These are phyloP conservation scores for Torulaspora pretoriensis DNA, from an alignment of 1,139 yeast genomes.

Conservation along the genomic window DNA sequence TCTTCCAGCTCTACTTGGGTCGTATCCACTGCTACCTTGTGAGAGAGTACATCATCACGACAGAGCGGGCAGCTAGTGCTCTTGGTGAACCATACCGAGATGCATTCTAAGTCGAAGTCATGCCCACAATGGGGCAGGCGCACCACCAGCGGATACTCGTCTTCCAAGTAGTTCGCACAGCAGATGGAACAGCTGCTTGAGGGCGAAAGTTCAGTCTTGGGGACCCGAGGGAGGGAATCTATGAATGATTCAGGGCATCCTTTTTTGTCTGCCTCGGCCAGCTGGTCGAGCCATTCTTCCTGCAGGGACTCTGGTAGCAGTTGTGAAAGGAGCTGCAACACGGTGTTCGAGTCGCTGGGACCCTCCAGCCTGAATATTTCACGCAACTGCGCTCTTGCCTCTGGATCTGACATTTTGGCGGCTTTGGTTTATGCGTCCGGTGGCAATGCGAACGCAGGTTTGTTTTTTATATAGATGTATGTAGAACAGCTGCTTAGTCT, in stretches of 20 bases:
- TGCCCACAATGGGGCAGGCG: conserved; percentile 73
- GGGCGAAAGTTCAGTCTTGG: conserved; percentile 46
- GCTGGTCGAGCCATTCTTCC: conserved; percentile 27
- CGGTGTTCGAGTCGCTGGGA: conserved; percentile 17
- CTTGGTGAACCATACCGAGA: conserved; percentile 80
- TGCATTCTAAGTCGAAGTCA: conserved; percentile 81
- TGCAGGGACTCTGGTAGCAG: conserved; percentile 30
- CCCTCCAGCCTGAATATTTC: conserved; percentile 23
- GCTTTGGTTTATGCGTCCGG: background rate
- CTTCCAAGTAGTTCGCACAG: conserved; percentile 65
- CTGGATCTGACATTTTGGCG: conserved; percentile 3
- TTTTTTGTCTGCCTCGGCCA: conserved; percentile 30
- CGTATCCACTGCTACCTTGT: conserved; percentile 51
- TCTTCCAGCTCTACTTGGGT: conserved; percentile 65
- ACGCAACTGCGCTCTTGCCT: conserved; percentile 22
- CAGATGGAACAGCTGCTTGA: conserved; percentile 80
- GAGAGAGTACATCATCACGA: conserved; percentile 59
- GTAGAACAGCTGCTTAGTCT: background rate
- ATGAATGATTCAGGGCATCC: conserved; percentile 71
- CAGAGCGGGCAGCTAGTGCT: conserved; percentile 88
- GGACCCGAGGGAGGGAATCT: conserved; percentile 72
- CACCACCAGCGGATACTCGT: conserved; percentile 76
- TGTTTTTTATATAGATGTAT: background rate
- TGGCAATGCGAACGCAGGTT: background rate
- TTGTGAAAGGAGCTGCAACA: conserved; percentile 29